These are phyloP conservation scores for Brassica carinata DNA, from an alignment of 345 rosid genomes.

Conservation along the genomic window DNA sequence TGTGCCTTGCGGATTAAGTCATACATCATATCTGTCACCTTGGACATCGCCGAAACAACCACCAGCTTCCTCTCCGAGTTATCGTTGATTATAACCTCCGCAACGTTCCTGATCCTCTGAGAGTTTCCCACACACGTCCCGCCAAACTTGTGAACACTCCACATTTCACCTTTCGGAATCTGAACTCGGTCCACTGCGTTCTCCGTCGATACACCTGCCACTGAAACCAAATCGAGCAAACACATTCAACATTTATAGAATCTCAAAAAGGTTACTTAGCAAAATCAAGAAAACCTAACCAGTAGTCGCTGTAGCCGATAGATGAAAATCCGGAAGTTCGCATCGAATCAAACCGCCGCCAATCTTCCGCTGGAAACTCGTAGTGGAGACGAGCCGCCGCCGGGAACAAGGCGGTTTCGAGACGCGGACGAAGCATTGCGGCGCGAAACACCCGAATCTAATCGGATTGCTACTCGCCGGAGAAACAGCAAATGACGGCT, in stretches of 20 bases:
- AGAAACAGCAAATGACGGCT: constrained; percentile 33
- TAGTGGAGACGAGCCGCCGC: constrained; percentile 17
- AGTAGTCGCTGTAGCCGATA: constrained; percentile 36
- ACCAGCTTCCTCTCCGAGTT: constrained; percentile 72
- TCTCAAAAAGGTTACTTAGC: neutral
- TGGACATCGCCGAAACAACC: constrained; percentile 96
- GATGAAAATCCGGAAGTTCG: constrained; percentile 38
- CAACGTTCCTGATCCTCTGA: constrained; percentile 82
- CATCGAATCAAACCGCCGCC: constrained; percentile 32
- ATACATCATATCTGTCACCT: constrained; percentile 99
- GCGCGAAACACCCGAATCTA: constrained; percentile 32
- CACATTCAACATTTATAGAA: neutral
- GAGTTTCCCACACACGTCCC: constrained; percentile 97
- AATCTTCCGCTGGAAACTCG: constrained; percentile 10
- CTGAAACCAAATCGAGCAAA: constrained; percentile 38
- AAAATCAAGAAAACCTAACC: constrained; percentile 13
- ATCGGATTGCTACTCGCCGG: constrained; percentile 22
- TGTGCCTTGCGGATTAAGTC: constrained; percentile 87
- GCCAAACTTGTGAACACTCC: constrained; percentile 98
- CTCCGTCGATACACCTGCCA: constrained; percentile 56
- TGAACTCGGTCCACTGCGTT: constrained; percentile 47
- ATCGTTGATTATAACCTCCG: constrained; percentile 68
- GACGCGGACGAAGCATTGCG: constrained; percentile 26
- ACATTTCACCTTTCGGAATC: constrained; percentile 67
- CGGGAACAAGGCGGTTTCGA: constrained; percentile 23